Base-by-base conservation (phyloP, 148 eudicot species). In the Euryodendron excelsum region DNA sequence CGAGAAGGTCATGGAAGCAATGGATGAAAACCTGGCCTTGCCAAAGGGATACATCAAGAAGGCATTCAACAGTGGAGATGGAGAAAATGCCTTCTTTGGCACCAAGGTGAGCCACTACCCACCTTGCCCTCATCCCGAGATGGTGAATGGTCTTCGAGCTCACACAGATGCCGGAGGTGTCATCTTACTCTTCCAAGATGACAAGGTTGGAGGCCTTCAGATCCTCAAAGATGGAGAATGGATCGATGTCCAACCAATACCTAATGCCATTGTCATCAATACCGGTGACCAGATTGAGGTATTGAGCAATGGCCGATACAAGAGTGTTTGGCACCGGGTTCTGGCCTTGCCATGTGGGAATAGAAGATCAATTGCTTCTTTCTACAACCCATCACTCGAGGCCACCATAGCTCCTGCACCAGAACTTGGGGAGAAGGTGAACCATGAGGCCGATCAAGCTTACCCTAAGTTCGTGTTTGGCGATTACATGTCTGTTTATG, bases 91-190 rank as follows among this genome's bases (percentile, higher is more conserved):
- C 79, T 93, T 93, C 69, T 95, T 95, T 25, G 99, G 99, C 23
- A 95, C 99, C 50, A 95, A 95, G 81, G 94, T 95, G 39, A 89
- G 94, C 87, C 97, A 93, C 82, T 95, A 93, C 84, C 99, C 99
- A 36, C 96, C 97, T 11, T 93, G 99, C 67, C 94, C 97, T 8
- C 80, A 84, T 39, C 99, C 99, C 0, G 97, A 93, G 14, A 81
- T 41, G 52, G 90, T 93, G 73, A 81, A 58, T 0, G 97, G 89
- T 8, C 90, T 95, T 14, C 84, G 99, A 5, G 96, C 97, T 39
- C 99, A 95, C 90, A 95, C 97, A 0, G 99, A 93, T 23, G 99
- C 99, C 0, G 99, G 99, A 2, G 99, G 99, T 0, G 88, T 95
- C 6, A 88, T 95, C 83, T 83, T 93, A n/a, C 94, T 95, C 69